phyloP scores from a whole-genome alignment of 805 yeast genomes.

The Clavispora vitiphila region DNA sequence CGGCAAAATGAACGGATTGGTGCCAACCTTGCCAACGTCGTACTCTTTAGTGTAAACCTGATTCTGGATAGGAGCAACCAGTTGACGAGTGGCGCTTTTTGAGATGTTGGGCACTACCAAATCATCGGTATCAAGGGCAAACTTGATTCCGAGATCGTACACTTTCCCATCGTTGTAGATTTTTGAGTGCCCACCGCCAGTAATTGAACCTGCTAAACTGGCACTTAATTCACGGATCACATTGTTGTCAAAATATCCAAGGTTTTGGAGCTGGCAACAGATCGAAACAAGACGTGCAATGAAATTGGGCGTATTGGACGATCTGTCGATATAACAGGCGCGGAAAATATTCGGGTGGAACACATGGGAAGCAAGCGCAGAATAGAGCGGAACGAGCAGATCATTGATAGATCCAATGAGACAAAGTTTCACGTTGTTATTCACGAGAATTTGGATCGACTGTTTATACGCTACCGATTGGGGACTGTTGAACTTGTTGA shows the following conservation, averaged over 20 bases:
- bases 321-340: slow-evolving; percentile 84
- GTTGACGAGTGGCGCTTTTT: slow-evolving; percentile 3
- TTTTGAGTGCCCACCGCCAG: slow-evolving; percentile 93
- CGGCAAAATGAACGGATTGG: slow-evolving; percentile 82
- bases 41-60: slow-evolving; percentile 42
- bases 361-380: slow-evolving; percentile 76
- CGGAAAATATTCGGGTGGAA: slow-evolving; percentile 87
- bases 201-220: slow-evolving; percentile 70
- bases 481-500: slow-evolving; percentile 68
- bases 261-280: slow-evolving; percentile 67
- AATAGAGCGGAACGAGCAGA: slow-evolving; percentile 88
- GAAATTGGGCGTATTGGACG: slow-evolving; percentile 73
- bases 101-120: slow-evolving; percentile 32
- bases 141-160: slow-evolving; percentile 71
- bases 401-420: slow-evolving; percentile 90
- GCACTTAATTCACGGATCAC: slow-evolving; percentile 75
- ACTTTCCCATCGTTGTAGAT: slow-evolving; percentile 83
- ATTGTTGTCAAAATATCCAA: slow-evolving; percentile 81
- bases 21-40: slow-evolving; percentile 59
- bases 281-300: slow-evolving; percentile 68
- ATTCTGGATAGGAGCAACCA: slow-evolving; percentile 27
- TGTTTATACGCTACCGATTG: slow-evolving; percentile 70
- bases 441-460: slow-evolving; percentile 58
- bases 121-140: slow-evolving; percentile 70
- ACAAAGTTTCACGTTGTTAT: slow-evolving; percentile 69